Evolutionary conservation across 2,329 filamentous ascomycete species (phyloP).

Genomic region (Diaporthe caulivora): DNA sequence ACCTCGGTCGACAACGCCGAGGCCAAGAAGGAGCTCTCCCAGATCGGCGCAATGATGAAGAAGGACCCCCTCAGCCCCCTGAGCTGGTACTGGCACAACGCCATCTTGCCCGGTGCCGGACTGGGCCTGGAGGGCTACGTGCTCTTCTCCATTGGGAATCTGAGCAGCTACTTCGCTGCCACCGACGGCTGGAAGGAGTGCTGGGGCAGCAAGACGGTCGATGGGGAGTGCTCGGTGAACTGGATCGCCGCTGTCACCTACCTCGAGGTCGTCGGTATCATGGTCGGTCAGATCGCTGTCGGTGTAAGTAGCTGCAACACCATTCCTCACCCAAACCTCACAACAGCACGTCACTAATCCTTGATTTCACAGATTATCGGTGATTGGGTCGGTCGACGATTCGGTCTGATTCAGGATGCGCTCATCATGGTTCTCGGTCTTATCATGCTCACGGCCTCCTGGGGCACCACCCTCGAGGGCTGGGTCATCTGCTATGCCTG

Average conservation of each 20-base stretch:
- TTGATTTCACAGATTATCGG: conserved; percentile 60
- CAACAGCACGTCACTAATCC: neutral
- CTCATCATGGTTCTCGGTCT: conserved; percentile 94
- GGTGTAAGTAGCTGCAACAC: conserved; percentile 69
- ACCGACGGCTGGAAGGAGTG: conserved; percentile 76
- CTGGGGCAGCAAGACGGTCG: conserved; percentile 72
- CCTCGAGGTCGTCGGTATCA: conserved; percentile 94
- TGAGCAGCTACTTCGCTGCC: conserved; percentile 83
- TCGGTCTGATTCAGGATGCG: conserved; percentile 96
- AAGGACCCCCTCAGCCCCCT: conserved; percentile 86
- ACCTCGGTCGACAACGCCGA: conserved; percentile 79
- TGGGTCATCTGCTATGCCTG: conserved; percentile 98
- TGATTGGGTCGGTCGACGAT: conserved; percentile 88
- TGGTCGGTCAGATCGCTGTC: conserved; percentile 90
- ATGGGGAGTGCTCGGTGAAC: conserved; percentile 76
- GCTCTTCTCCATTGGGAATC: conserved; percentile 95
- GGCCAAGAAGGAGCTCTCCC: conserved; percentile 73
- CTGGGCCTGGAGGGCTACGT: conserved; percentile 95
- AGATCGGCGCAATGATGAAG: conserved; percentile 85
- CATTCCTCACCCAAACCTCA: neutral
- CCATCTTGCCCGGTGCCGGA: conserved; percentile 91
- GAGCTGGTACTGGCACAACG: conserved; percentile 89
- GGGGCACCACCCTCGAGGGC: conserved; percentile 87
- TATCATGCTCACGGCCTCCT: conserved; percentile 90
- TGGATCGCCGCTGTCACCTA: conserved; percentile 91